Base-by-base conservation (phyloP, 2,329 filamentous ascomycete genomes). In the Metarhizium sp. region DNA sequence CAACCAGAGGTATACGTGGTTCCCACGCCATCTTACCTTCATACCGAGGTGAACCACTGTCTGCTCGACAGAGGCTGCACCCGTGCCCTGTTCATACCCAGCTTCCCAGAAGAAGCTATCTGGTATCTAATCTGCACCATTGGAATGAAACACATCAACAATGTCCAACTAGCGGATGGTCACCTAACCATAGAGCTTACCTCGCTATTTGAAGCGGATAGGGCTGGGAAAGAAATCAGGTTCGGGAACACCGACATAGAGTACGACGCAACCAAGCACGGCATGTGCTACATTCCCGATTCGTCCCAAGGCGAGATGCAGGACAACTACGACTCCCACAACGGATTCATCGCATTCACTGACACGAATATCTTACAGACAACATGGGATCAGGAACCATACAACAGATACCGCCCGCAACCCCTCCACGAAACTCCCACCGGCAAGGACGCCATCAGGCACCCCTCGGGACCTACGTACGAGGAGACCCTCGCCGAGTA, bases 61-160 rank as follows among this genome's bases (percentile, higher is more conserved):
- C 36, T 56, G 1, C 16, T 49, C 2, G n/a, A 48, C 0, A 2
- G 6, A 1, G 43, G 50, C 0, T 53, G 45, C 10, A 58, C 61
- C 0, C 59, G 66, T 0, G 56, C 59, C 0, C 40, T 69, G 0
- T n/a, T 36, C 0, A 16, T 69, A 0, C 11, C 45, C 1, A 20
- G 52, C 1, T 65, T 69, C 3, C 65, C 64, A 0, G 20, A 25
- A 1, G 14, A 8, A 0, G 55, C 57, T 0, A 30, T 69, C 1
- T 67, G 65, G 65, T 40, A 51, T 1, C 53, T 66, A 0, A 10
- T 68, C 1, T 38, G 25, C 11, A n/a, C 18, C 1, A 40, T 66
- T 1, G 63, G 63, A 0, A 11, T 40, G 0, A 7, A 30, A 1
- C 42, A 57, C 4, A 55, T 68, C 1, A 55, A 58, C 1, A 11